phyloP scores from a whole-genome alignment of 2,329 filamentous ascomycete genomes.

The Sarocladiaceae sp. region DNA sequence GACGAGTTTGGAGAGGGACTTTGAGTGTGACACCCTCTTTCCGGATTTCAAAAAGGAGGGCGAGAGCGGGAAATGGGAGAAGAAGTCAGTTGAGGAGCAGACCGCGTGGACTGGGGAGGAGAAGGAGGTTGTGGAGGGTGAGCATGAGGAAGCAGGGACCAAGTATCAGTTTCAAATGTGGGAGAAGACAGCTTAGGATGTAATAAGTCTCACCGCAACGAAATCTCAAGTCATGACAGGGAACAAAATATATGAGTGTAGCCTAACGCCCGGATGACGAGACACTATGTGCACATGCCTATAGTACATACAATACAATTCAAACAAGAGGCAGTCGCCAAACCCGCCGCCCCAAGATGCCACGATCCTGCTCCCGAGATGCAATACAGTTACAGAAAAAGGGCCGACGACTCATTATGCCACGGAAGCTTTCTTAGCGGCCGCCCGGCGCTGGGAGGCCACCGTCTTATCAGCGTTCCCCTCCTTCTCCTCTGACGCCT shows the following conservation, averaged over 20 bases:
- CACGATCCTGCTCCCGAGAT: too few relatives aligned
- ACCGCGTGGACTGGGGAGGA: constrained; percentile 63
- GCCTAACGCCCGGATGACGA: too few relatives aligned
- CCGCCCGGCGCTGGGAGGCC: neutral
- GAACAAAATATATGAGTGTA: too few relatives aligned
- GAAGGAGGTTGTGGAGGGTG: constrained; percentile 40
- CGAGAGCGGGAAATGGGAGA: constrained; percentile 45
- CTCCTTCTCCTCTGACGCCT: constrained; percentile 16
- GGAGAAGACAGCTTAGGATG: constrained; percentile 46
- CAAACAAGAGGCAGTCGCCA: neutral
- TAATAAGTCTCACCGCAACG: too few relatives aligned
- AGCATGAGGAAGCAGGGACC: constrained; percentile 59
- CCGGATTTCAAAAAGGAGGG: constrained; percentile 35
- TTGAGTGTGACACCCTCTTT: constrained; percentile 75
- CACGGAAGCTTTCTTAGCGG: constrained; percentile 1
- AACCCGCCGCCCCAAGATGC: neutral
- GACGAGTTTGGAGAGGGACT: constrained; percentile 65
- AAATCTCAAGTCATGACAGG: too few relatives aligned
- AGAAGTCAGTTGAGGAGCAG: constrained; percentile 46
- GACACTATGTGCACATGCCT: too few relatives aligned
- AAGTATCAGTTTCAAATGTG: constrained; percentile 72
- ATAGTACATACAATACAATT: constrained; percentile 4
- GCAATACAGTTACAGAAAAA: constrained; percentile 5
- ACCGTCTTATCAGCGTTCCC: constrained; percentile 1
- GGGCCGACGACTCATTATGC: neutral